phyloP scores from a whole-genome alignment of 1,139 yeast species.

The Yamadazyma atlantica region DNA sequence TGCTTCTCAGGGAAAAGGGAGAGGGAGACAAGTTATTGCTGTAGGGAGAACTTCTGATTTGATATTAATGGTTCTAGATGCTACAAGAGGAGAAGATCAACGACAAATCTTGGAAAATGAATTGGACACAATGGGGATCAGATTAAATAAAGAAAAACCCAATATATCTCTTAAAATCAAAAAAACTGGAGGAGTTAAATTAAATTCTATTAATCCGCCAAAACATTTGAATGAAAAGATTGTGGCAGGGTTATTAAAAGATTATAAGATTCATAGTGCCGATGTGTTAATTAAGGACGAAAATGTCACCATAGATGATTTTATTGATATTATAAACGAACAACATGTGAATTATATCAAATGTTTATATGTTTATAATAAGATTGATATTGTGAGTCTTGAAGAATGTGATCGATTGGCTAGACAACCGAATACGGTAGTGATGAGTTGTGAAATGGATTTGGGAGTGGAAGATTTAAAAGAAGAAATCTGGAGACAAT shows the following conservation, averaged over 20 bases:
- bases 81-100: slow-evolving; percentile 90
- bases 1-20: slow-evolving; percentile 95
- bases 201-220: slow-evolving; percentile 80
- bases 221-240: slow-evolving; percentile 79
- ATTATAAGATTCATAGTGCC: slow-evolving; percentile 89
- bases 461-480: slow-evolving; percentile 85
- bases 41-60: slow-evolving; percentile 95
- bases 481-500: slow-evolving; percentile 90
- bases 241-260: slow-evolving; percentile 73
- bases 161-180: slow-evolving; percentile 77
- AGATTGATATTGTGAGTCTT: slow-evolving; percentile 90
- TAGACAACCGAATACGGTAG: slow-evolving; percentile 87
- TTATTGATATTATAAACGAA: slow-evolving; percentile 88
- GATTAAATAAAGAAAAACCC: slow-evolving; percentile 80
- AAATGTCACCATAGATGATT: slow-evolving; percentile 86
- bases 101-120: slow-evolving; percentile 84
- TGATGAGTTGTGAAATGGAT: slow-evolving; percentile 86
- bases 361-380: slow-evolving; percentile 91
- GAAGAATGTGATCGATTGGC: slow-evolving; percentile 95
- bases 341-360: slow-evolving; percentile 85
- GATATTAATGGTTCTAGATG: slow-evolving; percentile 91
- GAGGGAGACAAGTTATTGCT: slow-evolving; percentile 96
- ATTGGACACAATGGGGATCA: slow-evolving; percentile 89
- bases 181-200: slow-evolving; percentile 88
- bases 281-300: slow-evolving; percentile 91